Evolutionary conservation across 495 filamentous ascomycete genomes (phyloP).

Genomic region (Penicillium daleae): DNA sequence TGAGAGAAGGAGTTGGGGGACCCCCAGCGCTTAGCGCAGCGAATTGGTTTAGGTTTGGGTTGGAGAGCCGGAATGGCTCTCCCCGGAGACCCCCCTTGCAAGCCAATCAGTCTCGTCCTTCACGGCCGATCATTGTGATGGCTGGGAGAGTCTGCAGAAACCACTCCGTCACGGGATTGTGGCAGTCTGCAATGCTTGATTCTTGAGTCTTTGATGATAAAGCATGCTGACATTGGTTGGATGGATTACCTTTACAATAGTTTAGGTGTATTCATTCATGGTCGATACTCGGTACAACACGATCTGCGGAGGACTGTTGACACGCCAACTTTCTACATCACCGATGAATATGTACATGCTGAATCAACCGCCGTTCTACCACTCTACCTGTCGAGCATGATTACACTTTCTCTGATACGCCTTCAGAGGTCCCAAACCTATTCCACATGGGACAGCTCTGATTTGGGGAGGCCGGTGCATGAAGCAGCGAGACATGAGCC

Average conservation of each 20-base stretch:
- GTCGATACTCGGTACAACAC: neutral
- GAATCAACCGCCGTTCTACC: neutral
- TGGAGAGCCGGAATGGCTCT: neutral
- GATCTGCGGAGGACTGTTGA: neutral
- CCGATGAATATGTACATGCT: neutral
- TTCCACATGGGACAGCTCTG: neutral
- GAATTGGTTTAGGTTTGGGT: neutral
- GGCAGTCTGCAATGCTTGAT: neutral
- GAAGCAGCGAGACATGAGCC: neutral
- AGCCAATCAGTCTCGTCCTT: neutral
- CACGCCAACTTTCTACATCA: neutral
- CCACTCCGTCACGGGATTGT: neutral
- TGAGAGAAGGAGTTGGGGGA: neutral
- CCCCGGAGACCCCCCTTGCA: slow-evolving; percentile 1
- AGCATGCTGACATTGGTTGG: neutral
- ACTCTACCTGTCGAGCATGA: neutral
- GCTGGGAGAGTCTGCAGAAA: slow-evolving; percentile 1
- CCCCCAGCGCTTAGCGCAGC: slow-evolving; percentile 4
- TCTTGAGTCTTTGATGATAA: neutral
- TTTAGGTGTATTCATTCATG: neutral
- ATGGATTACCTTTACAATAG: neutral
- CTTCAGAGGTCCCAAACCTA: neutral
- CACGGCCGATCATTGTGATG: neutral
- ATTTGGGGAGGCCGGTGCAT: neutral
- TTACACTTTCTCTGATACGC: neutral